Base-by-base conservation (phyloP, 169 alveolate genomes). In the Plasmodium ovale region DNA sequence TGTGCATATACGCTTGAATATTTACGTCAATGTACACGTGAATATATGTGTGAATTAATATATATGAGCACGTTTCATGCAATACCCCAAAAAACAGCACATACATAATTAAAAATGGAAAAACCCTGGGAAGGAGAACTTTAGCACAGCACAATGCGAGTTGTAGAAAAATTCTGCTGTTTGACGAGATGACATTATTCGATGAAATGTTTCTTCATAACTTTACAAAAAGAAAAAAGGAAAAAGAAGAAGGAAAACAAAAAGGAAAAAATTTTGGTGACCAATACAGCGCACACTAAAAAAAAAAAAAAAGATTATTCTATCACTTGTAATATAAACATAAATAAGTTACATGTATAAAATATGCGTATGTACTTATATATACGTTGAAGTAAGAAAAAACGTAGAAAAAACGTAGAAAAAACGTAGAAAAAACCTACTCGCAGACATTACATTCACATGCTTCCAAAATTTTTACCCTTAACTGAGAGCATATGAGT, bases 401-500 rank as follows among this genome's bases (percentile, higher is more conserved):
- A 44, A 64, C 16, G 64, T 25, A 72, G 19, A 54, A 21, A 33
- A 60, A 25, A 56, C n/a, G 19, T 56, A 56, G 9, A n/a, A 56
- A 23, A 27, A 47, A 56, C 37, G 49, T 70, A 33, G 64, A 54
- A 69, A 47, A 69, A 69, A 69, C 25, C 29, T 69, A 21, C 42
- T 69, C 19, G 47, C 23, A 33, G 42, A 12, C 47, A 44, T 51
- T 54, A 21, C 47, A 47, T 23, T 44, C 47, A 69, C 58, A 23
- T 37, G 64, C 49, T n/a, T 19, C 16, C 42, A 19, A 44, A 47
- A 54, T 37, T 65, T 14, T 14, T 65, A 6, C 9, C 35, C 56
- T 44, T 39, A 72, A 60, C 35, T 72, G 64, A 72, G 64, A 72
- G 59, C 87, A 54, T 54, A 54, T 16, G 58, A 47, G 87, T 72